Evolutionary conservation across 805 yeast genomes (phyloP), one percentile per base, ranked within the genome.

Genomic region (Kodamaea sagamina): DNA sequence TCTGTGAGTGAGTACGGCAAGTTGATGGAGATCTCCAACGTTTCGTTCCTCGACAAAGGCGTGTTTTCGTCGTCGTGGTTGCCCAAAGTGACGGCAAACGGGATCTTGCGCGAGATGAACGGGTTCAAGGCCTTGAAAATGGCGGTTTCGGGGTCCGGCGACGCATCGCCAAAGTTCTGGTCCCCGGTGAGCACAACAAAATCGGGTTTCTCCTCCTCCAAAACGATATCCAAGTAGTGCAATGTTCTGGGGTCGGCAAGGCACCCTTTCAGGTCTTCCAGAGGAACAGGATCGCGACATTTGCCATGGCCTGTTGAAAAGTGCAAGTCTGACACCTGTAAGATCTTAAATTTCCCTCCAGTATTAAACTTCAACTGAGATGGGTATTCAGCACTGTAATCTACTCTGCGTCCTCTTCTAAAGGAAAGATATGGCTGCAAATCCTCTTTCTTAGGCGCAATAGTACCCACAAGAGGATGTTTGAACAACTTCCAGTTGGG

Each of bases 291-390:
- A 57, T 90, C 95, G 41, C 84, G 70, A 56, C 98, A 93, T 37
- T 62, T 61, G 10, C 97, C 97, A 42, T 68, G 74, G 4, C 89
- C 90, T 0, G 96, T 85, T n/a, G 93, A 77, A 59, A 86, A 83
- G 63, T 93, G 99, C 44, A 92, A 68, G 61, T 93, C 98, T 0
- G 97, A 95, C 4, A 92, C 79, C 62, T 93, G 99, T 8, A 89
- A 63, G 32, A 93, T 83, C 61, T 86, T 92, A 63, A 83, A 87
- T 42, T 71, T 75, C 4, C 79, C 80, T 15, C 74, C 57, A 2
- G 63, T 47, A 8, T 64, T 53, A 11, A 74, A 57, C 39, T 67
- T 63, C 32, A 80, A 61, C 5, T 44, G 42, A 2, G 71, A 67
- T 25, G 55, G 51, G 43, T 43, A 52, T 52, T 55, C 39, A 47